Percentiles rank a stretch among this genome's conserved stretches.
Conservation (phyloP, 108 stramenopile genomes). For the Fragilariopsis cylindrus region DNA sequence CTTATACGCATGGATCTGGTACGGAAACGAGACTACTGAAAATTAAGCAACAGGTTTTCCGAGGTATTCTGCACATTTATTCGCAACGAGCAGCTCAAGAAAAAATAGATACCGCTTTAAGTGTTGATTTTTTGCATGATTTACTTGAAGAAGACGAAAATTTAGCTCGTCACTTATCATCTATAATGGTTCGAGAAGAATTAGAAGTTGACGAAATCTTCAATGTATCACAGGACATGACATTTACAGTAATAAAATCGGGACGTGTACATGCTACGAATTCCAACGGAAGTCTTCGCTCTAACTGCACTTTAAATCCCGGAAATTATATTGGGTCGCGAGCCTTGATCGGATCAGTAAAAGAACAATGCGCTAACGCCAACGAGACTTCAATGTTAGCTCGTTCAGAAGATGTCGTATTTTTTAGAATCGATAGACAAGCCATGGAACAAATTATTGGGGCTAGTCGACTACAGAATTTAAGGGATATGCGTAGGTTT, state of each 20-base stretch:
- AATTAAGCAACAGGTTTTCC: constrained; percentile 18
- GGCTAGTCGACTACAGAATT: constrained; percentile 21
- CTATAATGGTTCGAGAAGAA: constrained; percentile 14
- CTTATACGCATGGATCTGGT: background rate
- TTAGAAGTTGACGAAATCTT: background rate
- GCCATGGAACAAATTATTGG: constrained; percentile 61
- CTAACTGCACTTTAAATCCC: background rate
- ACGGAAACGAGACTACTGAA: constrained; percentile 9
- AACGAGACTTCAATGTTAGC: constrained; percentile 7
- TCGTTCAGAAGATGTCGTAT: constrained; percentile 33
- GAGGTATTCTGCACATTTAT: constrained; percentile 17
- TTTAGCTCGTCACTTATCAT: background rate
- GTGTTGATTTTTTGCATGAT: constrained; percentile 11
- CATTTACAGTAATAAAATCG: constrained; percentile 5
- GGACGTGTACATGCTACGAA: constrained; percentile 1
- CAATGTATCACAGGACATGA: constrained; percentile 8
- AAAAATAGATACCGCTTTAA: constrained; percentile 5
- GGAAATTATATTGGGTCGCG: constrained; percentile 88
- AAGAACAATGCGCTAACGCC: constrained; percentile 3
- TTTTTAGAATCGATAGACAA: constrained; percentile 37
- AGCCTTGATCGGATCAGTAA: constrained; percentile 62
- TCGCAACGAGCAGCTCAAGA: constrained; percentile 18
- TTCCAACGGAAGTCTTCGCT: background rate
- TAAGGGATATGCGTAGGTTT: constrained; percentile 22
- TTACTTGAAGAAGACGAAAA: constrained; percentile 2